Percentiles rank a stretch among this genome's conserved stretches.
Conservation (phyloP, 2,329 filamentous ascomycete species). For the Neurospora sp. region DNA sequence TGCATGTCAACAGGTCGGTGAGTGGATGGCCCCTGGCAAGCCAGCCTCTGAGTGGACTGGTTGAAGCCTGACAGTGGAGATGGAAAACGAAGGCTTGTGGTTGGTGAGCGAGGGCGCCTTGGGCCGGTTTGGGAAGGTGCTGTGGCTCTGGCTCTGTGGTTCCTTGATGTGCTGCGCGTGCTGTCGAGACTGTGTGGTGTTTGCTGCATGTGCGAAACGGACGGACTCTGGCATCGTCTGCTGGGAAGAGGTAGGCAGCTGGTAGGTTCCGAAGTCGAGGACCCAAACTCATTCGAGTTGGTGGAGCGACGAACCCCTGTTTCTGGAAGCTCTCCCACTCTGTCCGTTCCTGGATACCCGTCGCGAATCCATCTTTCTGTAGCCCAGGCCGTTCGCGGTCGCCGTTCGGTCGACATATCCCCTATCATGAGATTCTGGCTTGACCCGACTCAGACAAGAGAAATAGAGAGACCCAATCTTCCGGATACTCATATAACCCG, state of each 20-base stretch:
- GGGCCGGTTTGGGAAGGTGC: neutral
- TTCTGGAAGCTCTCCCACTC: neutral
- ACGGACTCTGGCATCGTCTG: neutral
- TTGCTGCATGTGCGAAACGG: neutral
- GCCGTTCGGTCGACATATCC: neutral
- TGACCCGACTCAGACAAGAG: neutral
- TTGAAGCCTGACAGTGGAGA: neutral
- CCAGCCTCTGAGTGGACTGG: neutral
- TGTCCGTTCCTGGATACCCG: neutral
- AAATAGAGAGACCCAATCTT: neutral
- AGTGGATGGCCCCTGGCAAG: neutral
- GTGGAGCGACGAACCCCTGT: neutral
- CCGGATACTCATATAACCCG: neutral
- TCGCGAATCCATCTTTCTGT: neutral
- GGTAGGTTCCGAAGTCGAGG: neutral
- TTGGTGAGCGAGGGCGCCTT: neutral
- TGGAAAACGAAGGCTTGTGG: neutral
- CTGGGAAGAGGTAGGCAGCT: neutral
- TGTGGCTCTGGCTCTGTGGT: neutral
- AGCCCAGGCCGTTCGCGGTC: neutral
- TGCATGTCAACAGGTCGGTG: neutral
- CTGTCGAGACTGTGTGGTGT: neutral
- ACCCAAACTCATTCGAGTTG: neutral
- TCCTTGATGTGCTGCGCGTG: neutral
- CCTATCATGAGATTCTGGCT: neutral